Conservation (phyloP, 2,329 filamentous ascomycete genomes). For the Penicillium sp. region DNA sequence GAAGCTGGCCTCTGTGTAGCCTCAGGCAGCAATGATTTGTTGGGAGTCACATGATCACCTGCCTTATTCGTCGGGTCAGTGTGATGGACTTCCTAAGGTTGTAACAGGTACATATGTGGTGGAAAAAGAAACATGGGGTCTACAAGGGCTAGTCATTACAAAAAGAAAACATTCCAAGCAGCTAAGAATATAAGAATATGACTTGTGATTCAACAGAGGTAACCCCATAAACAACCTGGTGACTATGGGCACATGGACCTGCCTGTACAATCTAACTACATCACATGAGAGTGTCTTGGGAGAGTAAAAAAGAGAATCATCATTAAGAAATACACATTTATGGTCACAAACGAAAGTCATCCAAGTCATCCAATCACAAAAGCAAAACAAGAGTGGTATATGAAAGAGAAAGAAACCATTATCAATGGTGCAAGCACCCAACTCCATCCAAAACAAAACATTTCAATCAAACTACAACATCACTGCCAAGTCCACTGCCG, state of each 20-base stretch:
- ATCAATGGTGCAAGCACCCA: slow-evolving; percentile 5
- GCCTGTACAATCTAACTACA: slow-evolving; percentile 13
- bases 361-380: slow-evolving; percentile 1
- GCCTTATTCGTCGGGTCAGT: not conserved
- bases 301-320: slow-evolving; percentile 4
- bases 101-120: not conserved
- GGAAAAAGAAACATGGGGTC: not conserved
- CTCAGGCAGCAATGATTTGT: slow-evolving; percentile 20
- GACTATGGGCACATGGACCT: slow-evolving; percentile 1
- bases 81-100: not conserved
- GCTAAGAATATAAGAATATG: not conserved
- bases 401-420: slow-evolving; percentile 19
- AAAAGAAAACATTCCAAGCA: not conserved
- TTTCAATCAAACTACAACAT: slow-evolving; percentile 13
- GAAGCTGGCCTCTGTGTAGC: slow-evolving; percentile 16
- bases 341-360: slow-evolving; percentile 9
- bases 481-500: slow-evolving; percentile 33
- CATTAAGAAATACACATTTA: slow-evolving; percentile 10
- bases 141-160: not conserved
- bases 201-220: not conserved
- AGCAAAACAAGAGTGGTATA: slow-evolving; percentile 24
- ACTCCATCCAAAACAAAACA: slow-evolving; percentile 6
- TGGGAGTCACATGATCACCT: slow-evolving; percentile 23
- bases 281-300: slow-evolving; percentile 13
- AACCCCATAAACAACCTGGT: not conserved